A percentile compares a stretch with the other conserved stretches of the same genome.
phyloP scores from a whole-genome alignment of 2,329 filamentous ascomycete species.

The Cytospora paraplurivora region DNA sequence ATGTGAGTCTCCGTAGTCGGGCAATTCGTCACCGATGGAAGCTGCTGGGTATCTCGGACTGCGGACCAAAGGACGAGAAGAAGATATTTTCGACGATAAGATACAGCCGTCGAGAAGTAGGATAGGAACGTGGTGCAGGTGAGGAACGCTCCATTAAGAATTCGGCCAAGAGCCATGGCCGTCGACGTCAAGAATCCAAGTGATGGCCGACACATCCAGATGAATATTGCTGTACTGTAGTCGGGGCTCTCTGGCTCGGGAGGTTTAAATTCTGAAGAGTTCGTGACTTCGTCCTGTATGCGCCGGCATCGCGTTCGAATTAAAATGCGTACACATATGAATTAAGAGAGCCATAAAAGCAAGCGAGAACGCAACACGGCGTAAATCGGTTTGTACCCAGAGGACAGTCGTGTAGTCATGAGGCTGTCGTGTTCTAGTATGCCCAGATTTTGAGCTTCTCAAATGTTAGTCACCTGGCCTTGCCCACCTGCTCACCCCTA shows the following conservation, averaged over 20 bases:
- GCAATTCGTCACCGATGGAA: constrained; percentile 17
- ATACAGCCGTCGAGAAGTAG: constrained; percentile 26
- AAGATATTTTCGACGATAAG: constrained; percentile 22
- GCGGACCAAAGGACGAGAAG: constrained; percentile 17
- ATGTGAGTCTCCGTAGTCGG: constrained; percentile 7
- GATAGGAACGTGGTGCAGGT: constrained; percentile 15
- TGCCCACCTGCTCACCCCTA: constrained; percentile 33
- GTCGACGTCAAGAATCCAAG: constrained; percentile 24
- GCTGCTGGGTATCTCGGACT: constrained; percentile 26
- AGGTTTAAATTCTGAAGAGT: constrained; percentile 39
- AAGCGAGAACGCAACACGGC: constrained; percentile 35
- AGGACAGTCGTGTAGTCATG: constrained; percentile 33
- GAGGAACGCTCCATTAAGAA: constrained; percentile 17
- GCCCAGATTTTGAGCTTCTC: constrained; percentile 83
- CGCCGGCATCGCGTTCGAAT: constrained; percentile 44
- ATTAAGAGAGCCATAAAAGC: constrained; percentile 42
- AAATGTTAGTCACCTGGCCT: constrained; percentile 36
- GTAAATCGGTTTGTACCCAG: constrained; percentile 35
- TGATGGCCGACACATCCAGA: constrained; percentile 32
- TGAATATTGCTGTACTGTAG: constrained; percentile 33
- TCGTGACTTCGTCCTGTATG: constrained; percentile 53
- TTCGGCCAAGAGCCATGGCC: constrained; percentile 4
- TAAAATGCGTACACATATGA: constrained; percentile 44
- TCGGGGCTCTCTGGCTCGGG: constrained; percentile 35
- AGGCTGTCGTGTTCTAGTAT: constrained; percentile 54